Evolutionary conservation across 345 rosid species (phyloP).

Genomic region (Capsella bursapastoris): DNA sequence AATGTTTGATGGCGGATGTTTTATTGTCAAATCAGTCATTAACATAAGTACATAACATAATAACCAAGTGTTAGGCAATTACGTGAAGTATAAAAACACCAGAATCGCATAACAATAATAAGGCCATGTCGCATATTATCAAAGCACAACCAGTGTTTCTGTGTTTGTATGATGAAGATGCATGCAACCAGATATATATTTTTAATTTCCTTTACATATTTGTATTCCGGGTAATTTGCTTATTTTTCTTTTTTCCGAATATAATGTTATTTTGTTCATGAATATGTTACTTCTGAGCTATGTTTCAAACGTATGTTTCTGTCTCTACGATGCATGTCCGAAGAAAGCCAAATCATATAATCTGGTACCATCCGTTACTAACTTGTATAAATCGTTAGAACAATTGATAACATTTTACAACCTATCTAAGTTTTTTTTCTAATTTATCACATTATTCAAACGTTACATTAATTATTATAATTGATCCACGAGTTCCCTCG

Average conservation of each 20-base stretch:
- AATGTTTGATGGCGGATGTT: no score
- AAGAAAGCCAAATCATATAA: neutral
- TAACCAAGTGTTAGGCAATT: neutral
- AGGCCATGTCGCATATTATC: neutral
- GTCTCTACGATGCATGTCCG: neutral
- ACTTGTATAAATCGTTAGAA: slow-evolving; percentile 8
- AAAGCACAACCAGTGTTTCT: no score
- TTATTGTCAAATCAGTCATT: neutral
- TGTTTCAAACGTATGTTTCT: neutral
- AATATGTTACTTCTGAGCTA: neutral
- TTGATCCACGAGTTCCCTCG: slow-evolving; percentile 65
- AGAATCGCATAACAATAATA: slow-evolving; percentile 3
- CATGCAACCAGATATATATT: no score
- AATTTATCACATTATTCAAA: neutral
- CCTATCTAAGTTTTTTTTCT: slow-evolving; percentile 6
- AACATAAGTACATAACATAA: neutral
- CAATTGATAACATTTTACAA: neutral
- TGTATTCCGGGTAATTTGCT: no score
- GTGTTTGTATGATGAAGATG: no score
- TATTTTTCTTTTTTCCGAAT: neutral
- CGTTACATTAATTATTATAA: slow-evolving; percentile 36
- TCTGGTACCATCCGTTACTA: neutral
- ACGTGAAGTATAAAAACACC: slow-evolving; percentile 4
- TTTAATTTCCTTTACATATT: no score
- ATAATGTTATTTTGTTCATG: no score